A percentile compares a stretch with the other conserved stretches of the same genome.
Evolutionary conservation across 495 filamentous ascomycete species (phyloP).

Genomic region (Hypoxylon crocopeplum): DNA sequence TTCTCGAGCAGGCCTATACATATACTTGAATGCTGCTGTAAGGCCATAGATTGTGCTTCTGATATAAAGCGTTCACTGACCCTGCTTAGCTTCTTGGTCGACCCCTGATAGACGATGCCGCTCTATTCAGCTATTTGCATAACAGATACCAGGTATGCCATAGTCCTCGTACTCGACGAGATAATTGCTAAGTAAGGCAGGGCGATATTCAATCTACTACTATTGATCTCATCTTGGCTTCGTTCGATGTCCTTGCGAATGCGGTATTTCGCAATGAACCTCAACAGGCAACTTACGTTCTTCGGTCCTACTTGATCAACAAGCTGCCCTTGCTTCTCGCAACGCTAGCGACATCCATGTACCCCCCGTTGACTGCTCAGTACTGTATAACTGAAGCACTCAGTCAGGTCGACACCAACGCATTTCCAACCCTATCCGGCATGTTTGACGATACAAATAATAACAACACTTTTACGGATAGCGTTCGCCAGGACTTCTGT

Average conservation of each 20-base stretch:
- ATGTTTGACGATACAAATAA: constrained; percentile 78
- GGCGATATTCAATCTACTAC: constrained; percentile 77
- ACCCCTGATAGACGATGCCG: constrained; percentile 81
- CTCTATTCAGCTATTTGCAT: constrained; percentile 78
- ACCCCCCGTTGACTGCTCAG: constrained; percentile 72
- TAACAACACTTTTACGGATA: constrained; percentile 75
- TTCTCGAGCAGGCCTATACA: constrained; percentile 87
- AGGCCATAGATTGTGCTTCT: constrained; percentile 23
- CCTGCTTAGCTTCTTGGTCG: constrained; percentile 72
- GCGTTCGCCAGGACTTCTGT: constrained; percentile 88
- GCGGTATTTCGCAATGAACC: constrained; percentile 82
- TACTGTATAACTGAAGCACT: constrained; percentile 82
- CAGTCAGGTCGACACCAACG: constrained; percentile 74
- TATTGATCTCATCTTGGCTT: constrained; percentile 81
- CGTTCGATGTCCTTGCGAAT: constrained; percentile 89
- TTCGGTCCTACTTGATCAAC: constrained; percentile 92
- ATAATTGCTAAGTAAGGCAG: constrained; percentile 44
- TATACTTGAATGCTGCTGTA: constrained; percentile 90
- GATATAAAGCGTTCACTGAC: constrained; percentile 41
- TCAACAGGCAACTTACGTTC: constrained; percentile 71
- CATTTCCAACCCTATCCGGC: constrained; percentile 79
- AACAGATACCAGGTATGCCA: constrained; percentile 75
- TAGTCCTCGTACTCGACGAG: neutral
- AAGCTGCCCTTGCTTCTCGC: constrained; percentile 83
- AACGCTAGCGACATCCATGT: constrained; percentile 64